phyloP scores from a whole-genome alignment of 495 filamentous ascomycete genomes.

The Xylaria flabelliformis region DNA sequence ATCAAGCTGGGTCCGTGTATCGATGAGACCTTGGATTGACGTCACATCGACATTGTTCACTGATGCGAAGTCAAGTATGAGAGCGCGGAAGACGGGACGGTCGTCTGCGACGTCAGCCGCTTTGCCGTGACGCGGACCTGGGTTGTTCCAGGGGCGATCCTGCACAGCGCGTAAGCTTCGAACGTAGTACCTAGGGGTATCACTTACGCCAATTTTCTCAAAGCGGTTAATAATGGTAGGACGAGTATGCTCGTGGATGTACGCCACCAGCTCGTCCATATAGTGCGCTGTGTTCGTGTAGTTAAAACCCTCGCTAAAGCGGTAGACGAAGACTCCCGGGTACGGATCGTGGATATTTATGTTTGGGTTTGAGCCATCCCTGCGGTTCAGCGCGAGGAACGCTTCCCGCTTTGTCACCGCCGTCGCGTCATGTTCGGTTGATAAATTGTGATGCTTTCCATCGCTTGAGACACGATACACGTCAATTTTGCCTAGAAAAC shows the following conservation, averaged over 20 bases:
- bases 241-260: slow-evolving; percentile 51
- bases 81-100: slow-evolving; percentile 52
- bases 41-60: slow-evolving; percentile 58
- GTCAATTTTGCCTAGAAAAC: slow-evolving; percentile 46
- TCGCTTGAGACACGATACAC: slow-evolving; percentile 28
- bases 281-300: slow-evolving; percentile 59
- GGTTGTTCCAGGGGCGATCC: slow-evolving; percentile 82
- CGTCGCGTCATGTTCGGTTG: slow-evolving; percentile 13
- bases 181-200: not conserved
- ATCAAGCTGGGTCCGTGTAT: slow-evolving; percentile 55
- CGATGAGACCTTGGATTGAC: slow-evolving; percentile 55
- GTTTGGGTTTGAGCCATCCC: slow-evolving; percentile 52
- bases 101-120: slow-evolving; percentile 13
- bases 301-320: slow-evolving; percentile 59
- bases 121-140: slow-evolving; percentile 73
- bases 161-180: slow-evolving; percentile 3
- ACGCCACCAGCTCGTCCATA: slow-evolving; percentile 52
- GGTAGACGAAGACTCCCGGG: slow-evolving; percentile 59
- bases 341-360: slow-evolving; percentile 48
- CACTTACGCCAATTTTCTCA: slow-evolving; percentile 50
- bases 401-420: slow-evolving; percentile 39
- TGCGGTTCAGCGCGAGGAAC: slow-evolving; percentile 51
- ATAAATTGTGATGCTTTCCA: slow-evolving; percentile 2
- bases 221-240: slow-evolving; percentile 44
- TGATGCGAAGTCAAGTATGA: slow-evolving; percentile 58